These are phyloP conservation scores for Lactarius vividus DNA, from an alignment of 768 basidiomycete species.

Conservation along the genomic window DNA sequence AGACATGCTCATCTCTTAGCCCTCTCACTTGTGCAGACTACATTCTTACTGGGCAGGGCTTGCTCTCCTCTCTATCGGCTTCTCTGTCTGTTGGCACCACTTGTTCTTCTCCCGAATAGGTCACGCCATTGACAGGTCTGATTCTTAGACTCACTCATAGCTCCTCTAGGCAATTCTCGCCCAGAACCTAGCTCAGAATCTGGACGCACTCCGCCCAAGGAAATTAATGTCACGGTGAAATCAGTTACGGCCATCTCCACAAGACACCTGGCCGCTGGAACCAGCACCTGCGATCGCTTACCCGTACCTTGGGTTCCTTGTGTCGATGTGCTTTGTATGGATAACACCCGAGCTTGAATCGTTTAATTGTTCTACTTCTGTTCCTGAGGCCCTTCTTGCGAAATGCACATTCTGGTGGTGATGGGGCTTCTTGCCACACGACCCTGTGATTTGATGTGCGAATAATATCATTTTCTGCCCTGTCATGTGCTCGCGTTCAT, in stretches of 20 bases:
- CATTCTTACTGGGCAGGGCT: not conserved
- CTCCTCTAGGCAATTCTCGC: constrained; percentile 9
- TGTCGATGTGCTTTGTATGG: not conserved
- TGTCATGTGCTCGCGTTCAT: constrained; percentile 18
- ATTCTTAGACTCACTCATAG: not conserved
- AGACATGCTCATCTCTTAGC: not conserved
- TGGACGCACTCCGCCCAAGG: not conserved
- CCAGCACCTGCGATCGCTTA: not conserved
- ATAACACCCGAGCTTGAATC: not conserved
- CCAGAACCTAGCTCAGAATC: constrained; percentile 3
- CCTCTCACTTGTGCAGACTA: not conserved
- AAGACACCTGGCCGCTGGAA: constrained; percentile 1
- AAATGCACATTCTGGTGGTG: constrained; percentile 5
- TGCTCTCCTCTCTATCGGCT: not conserved
- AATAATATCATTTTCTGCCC: constrained; percentile 15
- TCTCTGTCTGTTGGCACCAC: not conserved
- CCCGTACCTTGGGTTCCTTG: not conserved
- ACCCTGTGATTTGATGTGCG: constrained; percentile 18
- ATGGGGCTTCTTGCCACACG: constrained; percentile 8
- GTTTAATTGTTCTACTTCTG: not conserved
- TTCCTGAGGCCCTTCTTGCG: not conserved
- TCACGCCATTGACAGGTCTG: not conserved
- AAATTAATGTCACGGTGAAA: constrained; percentile 14
- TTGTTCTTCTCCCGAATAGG: not conserved
- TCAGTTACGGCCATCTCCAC: constrained; percentile 6